Base-by-base conservation (phyloP, 2,329 filamentous ascomycete genomes). In the Fusarium devonianum region DNA sequence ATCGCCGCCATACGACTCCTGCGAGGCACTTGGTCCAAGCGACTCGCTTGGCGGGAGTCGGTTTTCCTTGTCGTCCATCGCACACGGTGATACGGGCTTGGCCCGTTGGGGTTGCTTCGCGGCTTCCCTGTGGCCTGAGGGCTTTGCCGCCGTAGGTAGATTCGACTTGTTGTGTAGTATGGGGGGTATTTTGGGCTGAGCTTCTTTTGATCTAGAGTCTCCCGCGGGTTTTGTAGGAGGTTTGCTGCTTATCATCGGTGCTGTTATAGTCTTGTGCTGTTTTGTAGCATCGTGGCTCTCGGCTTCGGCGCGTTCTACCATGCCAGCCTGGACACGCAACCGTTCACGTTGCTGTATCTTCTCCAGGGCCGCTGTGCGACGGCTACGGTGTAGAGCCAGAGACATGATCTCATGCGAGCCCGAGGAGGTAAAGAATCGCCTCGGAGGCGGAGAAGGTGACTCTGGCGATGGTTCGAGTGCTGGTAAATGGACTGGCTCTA, bases 1-100 rank as follows among this genome's bases (percentile, higher is more conserved):
- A 9, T 63, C 69, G 3, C 72, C 72, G 5, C 71, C 72, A 13
- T 73, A 74, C 1, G 71, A 65, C 58, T 74, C 72, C 44, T 73
- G 72, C 8, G 71, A 74, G 9, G 61, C 65, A 25, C 48, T 62
- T n/a, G 46, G 49, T 13, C 28, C 46, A 19, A 47, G 47, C 13
- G 32, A 16, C 19, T 45, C 28, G 7, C 39, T 40, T 10, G 53
- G 61, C 2, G 44, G 39, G 0, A 48, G 30, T 18, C 66, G 68
- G 21, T 71, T 67, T 18, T 71, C 67, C 19, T 65, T 58, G 4
- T 29, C 42, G 7, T 36, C 28, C 13, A 7, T 26, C 38, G 48
- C 21, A 6, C 14, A 14, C 26, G 4, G 26, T 14, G n/a, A 38
- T 29, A 10, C 10, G 14, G 21, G 33, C 17, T 33, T 28, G 17